A percentile compares a stretch with the other conserved stretches of the same genome.
phyloP scores from a whole-genome alignment of 495 filamentous ascomycete species.

The Podospora conica region DNA sequence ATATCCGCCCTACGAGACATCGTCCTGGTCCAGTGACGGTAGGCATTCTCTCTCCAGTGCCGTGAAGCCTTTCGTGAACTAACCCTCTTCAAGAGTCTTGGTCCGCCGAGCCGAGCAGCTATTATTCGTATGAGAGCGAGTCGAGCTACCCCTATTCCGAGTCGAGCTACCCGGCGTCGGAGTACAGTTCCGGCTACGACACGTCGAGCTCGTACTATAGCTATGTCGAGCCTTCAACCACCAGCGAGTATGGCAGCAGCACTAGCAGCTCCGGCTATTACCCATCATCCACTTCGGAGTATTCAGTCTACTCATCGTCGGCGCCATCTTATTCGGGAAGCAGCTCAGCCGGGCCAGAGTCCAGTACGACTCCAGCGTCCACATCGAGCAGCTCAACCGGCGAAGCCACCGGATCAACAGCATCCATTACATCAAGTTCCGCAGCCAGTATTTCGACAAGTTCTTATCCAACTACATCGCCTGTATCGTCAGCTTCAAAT shows the following conservation, averaged over 20 bases:
- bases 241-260: conserved; percentile 9
- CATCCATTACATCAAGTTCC: neutral
- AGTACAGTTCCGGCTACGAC: conserved; percentile 3
- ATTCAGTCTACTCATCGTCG: neutral
- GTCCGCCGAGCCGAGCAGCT: neutral
- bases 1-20: conserved; percentile 34
- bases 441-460: neutral
- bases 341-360: neutral
- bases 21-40: conserved; percentile 6
- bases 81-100: neutral
- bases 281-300: conserved; percentile 3
- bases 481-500: neutral
- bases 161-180: neutral
- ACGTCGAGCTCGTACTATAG: neutral
- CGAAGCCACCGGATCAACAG: neutral
- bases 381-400: neutral
- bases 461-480: neutral
- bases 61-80: neutral
- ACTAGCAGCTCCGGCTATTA: neutral
- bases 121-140: neutral
- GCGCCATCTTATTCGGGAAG: conserved; percentile 1
- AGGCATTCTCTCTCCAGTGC: neutral
- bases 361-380: neutral
- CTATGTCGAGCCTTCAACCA: conserved; percentile 10
- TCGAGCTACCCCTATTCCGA: conserved; percentile 10